phyloP scores from a whole-genome alignment of 2,329 filamentous ascomycete species.

The Sclerotinia minor region DNA sequence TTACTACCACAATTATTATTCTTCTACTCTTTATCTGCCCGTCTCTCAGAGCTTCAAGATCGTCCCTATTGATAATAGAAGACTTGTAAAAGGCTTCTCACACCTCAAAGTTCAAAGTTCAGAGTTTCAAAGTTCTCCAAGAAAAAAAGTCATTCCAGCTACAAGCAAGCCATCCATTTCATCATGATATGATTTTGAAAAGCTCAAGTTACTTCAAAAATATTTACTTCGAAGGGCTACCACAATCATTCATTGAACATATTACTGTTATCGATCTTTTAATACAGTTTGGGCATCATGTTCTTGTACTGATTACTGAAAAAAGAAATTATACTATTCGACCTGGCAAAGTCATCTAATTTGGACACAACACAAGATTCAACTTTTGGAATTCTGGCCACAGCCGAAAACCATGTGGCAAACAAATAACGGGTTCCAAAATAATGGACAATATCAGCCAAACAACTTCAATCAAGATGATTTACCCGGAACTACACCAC shows the following conservation, averaged over 20 bases:
- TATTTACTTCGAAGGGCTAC: not conserved
- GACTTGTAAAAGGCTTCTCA: not conserved
- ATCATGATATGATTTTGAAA: conserved; percentile 6
- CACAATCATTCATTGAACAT: conserved; percentile 13
- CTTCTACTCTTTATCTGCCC: not conserved
- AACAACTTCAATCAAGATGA: conserved; percentile 37
- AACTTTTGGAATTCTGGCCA: conserved; percentile 2
- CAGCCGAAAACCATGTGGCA: conserved; percentile 34
- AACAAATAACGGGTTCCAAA: conserved; percentile 35
- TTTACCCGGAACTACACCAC: conserved; percentile 10
- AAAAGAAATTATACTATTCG: not conserved
- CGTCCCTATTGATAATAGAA: not conserved
- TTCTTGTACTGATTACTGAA: not conserved
- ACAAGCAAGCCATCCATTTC: not conserved
- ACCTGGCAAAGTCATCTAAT: conserved; percentile 1
- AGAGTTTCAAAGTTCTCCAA: not conserved
- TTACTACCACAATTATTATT: conserved; percentile 3
- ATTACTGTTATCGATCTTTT: conserved; percentile 7
- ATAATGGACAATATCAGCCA: conserved; percentile 32
- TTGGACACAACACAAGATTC: not conserved
- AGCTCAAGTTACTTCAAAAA: not conserved
- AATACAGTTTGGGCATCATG: not conserved
- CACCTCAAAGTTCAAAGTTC: not conserved
- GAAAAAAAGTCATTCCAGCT: not conserved
- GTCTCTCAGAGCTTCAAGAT: not conserved